Percentiles rank a stretch among this genome's conserved stretches.
These are phyloP conservation scores for Mrakia blollopis DNA, from an alignment of 768 basidiomycete species.

Conservation along the genomic window DNA sequence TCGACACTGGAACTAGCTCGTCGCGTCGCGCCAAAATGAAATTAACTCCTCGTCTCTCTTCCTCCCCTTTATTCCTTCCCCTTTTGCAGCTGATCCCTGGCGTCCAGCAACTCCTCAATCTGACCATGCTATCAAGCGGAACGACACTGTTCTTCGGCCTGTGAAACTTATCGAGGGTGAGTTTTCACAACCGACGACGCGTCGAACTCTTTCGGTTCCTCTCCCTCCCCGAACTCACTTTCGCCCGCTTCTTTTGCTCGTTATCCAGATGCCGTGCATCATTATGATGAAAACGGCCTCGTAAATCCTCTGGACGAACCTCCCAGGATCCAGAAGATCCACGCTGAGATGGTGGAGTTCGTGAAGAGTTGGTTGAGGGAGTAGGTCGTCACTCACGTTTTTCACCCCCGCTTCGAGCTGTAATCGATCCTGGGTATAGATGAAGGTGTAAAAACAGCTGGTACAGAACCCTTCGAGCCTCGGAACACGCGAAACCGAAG, in stretches of 20 bases:
- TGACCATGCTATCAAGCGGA: slow-evolving; percentile 54
- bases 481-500: too few relatives aligned
- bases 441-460: too few relatives aligned
- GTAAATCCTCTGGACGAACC: slow-evolving; percentile 61
- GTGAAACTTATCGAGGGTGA: slow-evolving; percentile 81
- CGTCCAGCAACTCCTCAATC: slow-evolving; percentile 55
- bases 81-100: slow-evolving; percentile 85
- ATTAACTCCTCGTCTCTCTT: neutral
- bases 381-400: too few relatives aligned
- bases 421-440: too few relatives aligned
- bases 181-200: slow-evolving; percentile 37
- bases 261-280: slow-evolving; percentile 50
- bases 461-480: too few relatives aligned
- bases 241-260: too few relatives aligned
- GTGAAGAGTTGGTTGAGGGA: slow-evolving; percentile 65
- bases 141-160: slow-evolving; percentile 67
- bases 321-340: slow-evolving; percentile 69
- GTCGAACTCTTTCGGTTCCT: neutral
- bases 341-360: slow-evolving; percentile 72
- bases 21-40: neutral
- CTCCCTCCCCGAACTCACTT: neutral
- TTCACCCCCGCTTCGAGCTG: too few relatives aligned
- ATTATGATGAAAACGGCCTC: slow-evolving; percentile 67
- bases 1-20: neutral
- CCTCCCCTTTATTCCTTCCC: neutral